A percentile compares a stretch with the other conserved stretches of the same genome.
Evolutionary conservation across 1,284 basidiomycete species (phyloP).

Genomic region (Ustilago nuda): DNA sequence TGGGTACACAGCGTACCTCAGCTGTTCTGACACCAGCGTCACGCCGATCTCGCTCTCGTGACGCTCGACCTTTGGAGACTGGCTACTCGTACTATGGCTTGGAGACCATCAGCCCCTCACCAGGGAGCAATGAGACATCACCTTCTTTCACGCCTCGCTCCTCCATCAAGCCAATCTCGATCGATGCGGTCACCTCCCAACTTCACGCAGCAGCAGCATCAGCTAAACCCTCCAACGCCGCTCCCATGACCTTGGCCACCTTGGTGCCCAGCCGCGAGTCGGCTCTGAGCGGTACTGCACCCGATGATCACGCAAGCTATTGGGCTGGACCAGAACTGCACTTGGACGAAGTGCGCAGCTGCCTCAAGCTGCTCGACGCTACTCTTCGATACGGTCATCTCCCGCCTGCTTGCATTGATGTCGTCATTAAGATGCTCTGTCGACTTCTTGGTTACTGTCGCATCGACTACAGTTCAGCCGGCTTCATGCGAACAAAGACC

Average conservation of each 20-base stretch:
- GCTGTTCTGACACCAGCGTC: constrained; percentile 21
- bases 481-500: constrained; percentile 30
- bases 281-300: constrained; percentile 2
- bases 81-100: constrained; percentile 67
- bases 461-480: constrained; percentile 33
- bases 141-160: constrained; percentile 45
- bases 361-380: constrained; percentile 61
- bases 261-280: constrained; percentile 50
- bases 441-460: constrained; percentile 58
- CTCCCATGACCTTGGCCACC: constrained; percentile 58
- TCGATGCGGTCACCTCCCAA: constrained; percentile 44
- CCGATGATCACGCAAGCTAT: constrained; percentile 25
- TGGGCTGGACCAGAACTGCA: constrained; percentile 53
- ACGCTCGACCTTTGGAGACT: constrained; percentile 50
- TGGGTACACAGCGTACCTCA: constrained; percentile 26
- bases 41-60: constrained; percentile 52
- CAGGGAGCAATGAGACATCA: constrained; percentile 46
- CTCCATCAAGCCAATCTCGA: constrained; percentile 31
- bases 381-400: constrained; percentile 62
- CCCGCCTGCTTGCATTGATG: constrained; percentile 55
- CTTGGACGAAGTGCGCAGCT: constrained; percentile 55
- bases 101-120: constrained; percentile 54
- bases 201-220: constrained; percentile 19
- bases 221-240: constrained; percentile 20
- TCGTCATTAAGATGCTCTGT: constrained; percentile 59